A percentile compares a stretch with the other conserved stretches of the same genome.
Evolutionary conservation across 2,329 filamentous ascomycete genomes (phyloP).

Genomic region (Rhexocercosporidium sp.): DNA sequence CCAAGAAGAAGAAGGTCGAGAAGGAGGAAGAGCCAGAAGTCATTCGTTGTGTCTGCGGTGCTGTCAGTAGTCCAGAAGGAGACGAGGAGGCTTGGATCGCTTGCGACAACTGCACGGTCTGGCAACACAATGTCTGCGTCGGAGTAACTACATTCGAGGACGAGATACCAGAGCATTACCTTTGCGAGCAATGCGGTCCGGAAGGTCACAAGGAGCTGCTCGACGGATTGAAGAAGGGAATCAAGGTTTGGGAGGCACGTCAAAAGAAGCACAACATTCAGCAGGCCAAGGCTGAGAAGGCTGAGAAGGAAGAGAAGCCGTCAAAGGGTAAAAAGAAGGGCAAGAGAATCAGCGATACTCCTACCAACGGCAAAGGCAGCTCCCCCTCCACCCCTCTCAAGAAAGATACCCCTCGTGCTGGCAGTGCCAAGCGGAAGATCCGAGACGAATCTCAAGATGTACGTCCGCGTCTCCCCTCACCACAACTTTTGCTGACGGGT

Average conservation of each 20-base stretch:
- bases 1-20: conserved; percentile 59
- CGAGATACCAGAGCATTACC: conserved; percentile 83
- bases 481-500: conserved; percentile 12
- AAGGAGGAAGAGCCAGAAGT: conserved; percentile 58
- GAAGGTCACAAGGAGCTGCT: conserved; percentile 79
- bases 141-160: conserved; percentile 78
- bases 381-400: conserved; percentile 44
- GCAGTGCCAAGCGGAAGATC: conserved; percentile 60
- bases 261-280: conserved; percentile 63
- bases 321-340: conserved; percentile 56
- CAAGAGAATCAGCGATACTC: conserved; percentile 69
- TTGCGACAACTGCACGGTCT: conserved; percentile 89
- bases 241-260: conserved; percentile 83
- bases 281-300: conserved; percentile 61
- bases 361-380: conserved; percentile 43
- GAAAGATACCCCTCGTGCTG: conserved; percentile 45
- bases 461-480: neutral
- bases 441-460: conserved; percentile 60
- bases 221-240: conserved; percentile 76
- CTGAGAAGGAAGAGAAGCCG: conserved; percentile 49
- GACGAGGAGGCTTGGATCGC: conserved; percentile 92
- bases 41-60: conserved; percentile 92
- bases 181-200: conserved; percentile 88
- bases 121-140: conserved; percentile 98
- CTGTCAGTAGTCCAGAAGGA: conserved; percentile 83